Evolutionary conservation across 2,329 filamentous ascomycete species (phyloP), one percentile per base, ranked within the genome.

Genomic region (Domatiomyces globalis): DNA sequence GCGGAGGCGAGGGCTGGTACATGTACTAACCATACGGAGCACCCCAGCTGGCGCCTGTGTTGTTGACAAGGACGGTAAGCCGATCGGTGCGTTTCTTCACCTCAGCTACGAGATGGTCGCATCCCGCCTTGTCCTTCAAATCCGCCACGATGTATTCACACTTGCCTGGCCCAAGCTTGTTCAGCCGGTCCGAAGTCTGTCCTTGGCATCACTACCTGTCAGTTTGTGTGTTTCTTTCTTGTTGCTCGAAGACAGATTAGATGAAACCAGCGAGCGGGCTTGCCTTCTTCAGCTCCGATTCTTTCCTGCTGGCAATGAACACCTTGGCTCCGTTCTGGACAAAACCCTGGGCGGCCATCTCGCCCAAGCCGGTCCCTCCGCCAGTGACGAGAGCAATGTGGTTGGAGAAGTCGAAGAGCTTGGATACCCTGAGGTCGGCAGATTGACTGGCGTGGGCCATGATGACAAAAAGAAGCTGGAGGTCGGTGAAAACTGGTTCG

Each of bases 331-430:
- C 73, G 54, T 76, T 76, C 50, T 72, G 66, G 19, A 76, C 67
- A 54, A 72, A 76, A 9, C 72, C 73, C 61, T 76, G 72, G 1
- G 74, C 74, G 46, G 75, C 75, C 73, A 76, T 76, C 57, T 75
- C 73, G 2, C 63, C 63, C 17, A 65, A 60, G 4, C 63, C 63
- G 5, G 56, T 57, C 1, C 61, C 63, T 27, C 63, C 63, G 20
- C 63, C 63, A 2, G 63, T 63, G 5, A 65, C 60, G 17, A 65
- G 56, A 20, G 61, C 62, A 4, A 63, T 60, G 56, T 61, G 61
- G 48, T 61, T 59, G 47, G 59, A 57, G 47, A 64, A 58, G 10
- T 58, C 59, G 52, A 63, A 65, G 22, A 65, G 55, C n/a, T 60
- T 51, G 7, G 59, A 52, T 7, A 61, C 51, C 8, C 54, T 57